Base-by-base conservation (phyloP, 2,329 filamentous ascomycete genomes). In the Ophiostoma australiae region DNA sequence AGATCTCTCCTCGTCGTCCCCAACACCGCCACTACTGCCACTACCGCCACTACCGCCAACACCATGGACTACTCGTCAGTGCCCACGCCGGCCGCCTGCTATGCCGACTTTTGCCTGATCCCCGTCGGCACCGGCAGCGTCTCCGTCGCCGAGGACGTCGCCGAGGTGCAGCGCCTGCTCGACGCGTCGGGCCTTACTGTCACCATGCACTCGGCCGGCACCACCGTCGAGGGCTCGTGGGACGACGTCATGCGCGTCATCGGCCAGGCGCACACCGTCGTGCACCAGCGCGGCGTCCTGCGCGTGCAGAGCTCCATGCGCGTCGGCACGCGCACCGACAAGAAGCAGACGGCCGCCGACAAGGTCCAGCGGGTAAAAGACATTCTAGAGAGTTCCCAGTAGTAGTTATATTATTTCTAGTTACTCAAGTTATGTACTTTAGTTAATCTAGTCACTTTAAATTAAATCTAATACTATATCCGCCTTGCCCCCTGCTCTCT, bases 171-270 rank as follows among this genome's bases (percentile, higher is more conserved):
- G 82, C 88, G 90, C 71, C 84, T 98, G 48, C 85, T 99, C 76
- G 89, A 91, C 80, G 88, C 87, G 70, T 95, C 91, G 75, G 93
- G 93, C 1, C 80, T 98, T 73, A 89, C 88, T 74, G 94, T 94
- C 78, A 89, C 86, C 67, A 95, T 98, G 92, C 94, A 98, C 81
- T 94, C 92, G 35, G 94, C 93, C 1, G 95, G 94, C 15, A 97
- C 94, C 0, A 98, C 94, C 0, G 87, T 98, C 70, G 94, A 98
- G 82, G 95, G 94, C 2, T 86, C 89, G 58, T 98, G 95, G 94
- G 91, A 96, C 74, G 87, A 91, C 41, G 93, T 97, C 72, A 93
- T 97, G 85, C 84, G 83, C 71, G 85, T 94, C 37, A 91, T 97
- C 75, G 93, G 93, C n/a, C 91, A 94, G 81, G 92, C 91, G 3